Conservation (phyloP, 1,139 yeast genomes). For the Geotrichum bryndzae region DNA sequence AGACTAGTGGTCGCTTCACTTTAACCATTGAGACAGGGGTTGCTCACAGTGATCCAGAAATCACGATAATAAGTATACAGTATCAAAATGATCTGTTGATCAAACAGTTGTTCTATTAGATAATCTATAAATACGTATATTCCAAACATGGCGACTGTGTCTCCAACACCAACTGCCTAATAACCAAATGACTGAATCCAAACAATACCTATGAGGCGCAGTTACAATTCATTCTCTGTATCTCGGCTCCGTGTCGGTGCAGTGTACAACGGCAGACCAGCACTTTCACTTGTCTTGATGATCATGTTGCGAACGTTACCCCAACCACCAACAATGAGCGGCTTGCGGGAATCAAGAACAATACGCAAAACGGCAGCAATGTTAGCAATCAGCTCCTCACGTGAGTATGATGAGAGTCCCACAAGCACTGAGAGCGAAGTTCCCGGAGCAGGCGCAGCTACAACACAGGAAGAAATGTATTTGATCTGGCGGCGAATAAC, state of each 20-base stretch:
- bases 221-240: background rate
- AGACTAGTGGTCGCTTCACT: background rate
- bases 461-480: conserved; percentile 24
- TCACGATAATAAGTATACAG: background rate
- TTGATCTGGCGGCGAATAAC: conserved; percentile 24
- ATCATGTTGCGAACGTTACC: conserved; percentile 19
- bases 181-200: background rate
- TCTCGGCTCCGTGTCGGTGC: background rate
- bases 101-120: background rate
- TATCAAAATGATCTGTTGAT: background rate
- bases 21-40: background rate
- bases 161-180: background rate
- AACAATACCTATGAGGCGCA: background rate
- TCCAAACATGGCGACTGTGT: background rate
- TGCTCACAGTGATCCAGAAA: background rate
- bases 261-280: conserved; percentile 23
- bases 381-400: conserved; percentile 25
- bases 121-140: background rate
- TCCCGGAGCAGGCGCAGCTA: conserved; percentile 25
- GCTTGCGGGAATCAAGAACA: conserved; percentile 15
- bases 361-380: conserved; percentile 21
- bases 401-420: conserved; percentile 23
- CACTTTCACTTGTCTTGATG: conserved; percentile 27
- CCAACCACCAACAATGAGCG: conserved; percentile 20
- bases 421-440: conserved; percentile 26